Percentiles rank a stretch among this genome's conserved stretches.
Conservation (phyloP, 2,329 filamentous ascomycete genomes). For the Microdochium bolleyi region DNA sequence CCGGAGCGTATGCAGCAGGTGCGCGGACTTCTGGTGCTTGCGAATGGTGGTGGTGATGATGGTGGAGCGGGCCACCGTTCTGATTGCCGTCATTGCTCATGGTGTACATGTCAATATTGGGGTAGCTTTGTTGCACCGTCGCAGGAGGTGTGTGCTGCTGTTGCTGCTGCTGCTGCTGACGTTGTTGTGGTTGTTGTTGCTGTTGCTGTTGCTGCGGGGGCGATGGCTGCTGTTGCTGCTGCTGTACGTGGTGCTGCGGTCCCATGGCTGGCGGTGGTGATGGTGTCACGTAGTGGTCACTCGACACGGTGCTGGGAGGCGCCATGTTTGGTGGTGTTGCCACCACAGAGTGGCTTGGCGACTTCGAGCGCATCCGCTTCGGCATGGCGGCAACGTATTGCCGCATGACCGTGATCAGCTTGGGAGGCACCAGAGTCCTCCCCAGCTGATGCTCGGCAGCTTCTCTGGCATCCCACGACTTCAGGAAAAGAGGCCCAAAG, state of each 20-base stretch:
- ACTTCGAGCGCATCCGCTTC: conserved; percentile 22
- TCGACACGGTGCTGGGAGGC: not conserved
- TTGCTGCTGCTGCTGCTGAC: not conserved
- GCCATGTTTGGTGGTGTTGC: not conserved
- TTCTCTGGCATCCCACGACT: conserved; percentile 53
- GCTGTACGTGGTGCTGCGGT: not conserved
- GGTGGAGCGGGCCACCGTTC: not conserved
- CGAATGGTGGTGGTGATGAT: not conserved
- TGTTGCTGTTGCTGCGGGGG: not conserved
- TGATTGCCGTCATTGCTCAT: not conserved
- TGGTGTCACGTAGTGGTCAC: not conserved
- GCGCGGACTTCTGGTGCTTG: not conserved
- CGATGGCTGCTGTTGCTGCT: no score
- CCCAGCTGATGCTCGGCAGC: conserved; percentile 36
- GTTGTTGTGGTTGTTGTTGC: not conserved
- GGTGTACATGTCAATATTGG: not conserved
- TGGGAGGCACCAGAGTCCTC: conserved; percentile 30
- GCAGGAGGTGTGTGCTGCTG: not conserved
- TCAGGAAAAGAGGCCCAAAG: conserved; percentile 50
- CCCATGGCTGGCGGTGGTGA: not conserved
- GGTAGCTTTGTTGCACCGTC: not conserved
- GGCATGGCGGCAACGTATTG: conserved; percentile 26
- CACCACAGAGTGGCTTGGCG: conserved; percentile 10
- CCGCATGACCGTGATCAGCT: conserved; percentile 38
- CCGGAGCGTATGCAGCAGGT: not conserved